Base-by-base conservation (phyloP, 352 stramenopile genomes). In the Globisporangium polare region DNA sequence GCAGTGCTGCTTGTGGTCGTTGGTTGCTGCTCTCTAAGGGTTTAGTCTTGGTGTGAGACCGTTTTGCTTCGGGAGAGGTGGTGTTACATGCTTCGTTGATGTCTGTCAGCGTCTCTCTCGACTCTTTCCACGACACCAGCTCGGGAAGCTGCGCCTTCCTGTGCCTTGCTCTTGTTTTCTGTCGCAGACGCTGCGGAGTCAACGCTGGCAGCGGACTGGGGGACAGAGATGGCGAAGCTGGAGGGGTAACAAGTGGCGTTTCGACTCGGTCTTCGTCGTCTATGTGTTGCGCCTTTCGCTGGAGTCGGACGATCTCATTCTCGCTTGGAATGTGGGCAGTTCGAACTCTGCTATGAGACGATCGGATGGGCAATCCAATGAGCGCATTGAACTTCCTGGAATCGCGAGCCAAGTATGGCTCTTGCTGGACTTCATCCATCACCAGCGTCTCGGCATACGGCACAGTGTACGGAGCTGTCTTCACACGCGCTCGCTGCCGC, bases 341-440 rank as follows among this genome's bases (percentile, higher is more conserved):
- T 42, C 66, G 41, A 22, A 46, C 73, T 50, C 69, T 67, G 24
- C 62, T 69, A 29, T 65, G 69, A 20, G 69, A 62, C 0, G 71
- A 69, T 50, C 69, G 68, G 41, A 74, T 47, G n/a, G 73, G 65
- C 20, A 84, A 31, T n/a, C 77, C 77, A 61, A 86, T 74, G 45
- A 86, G 67, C 33, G 75, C 35, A 31, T 84, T 72, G 55, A 86
- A 86, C 35, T 77, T 83, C 27, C 73, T 68, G 42, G 77, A 86
- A 64, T 86, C 74, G 26, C 74, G 68, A 20, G 73, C 77, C 47
- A 86, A 57, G 45, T 86, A 86, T n/a, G 68, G 62, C 1, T 80
- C 74, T 53, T 71, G 74, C 22, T 80, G 68, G 24, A 86, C 53
- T 39, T 84, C 74, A 46, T 84, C 68, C 29, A 82, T 43, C 10